phyloP scores from a whole-genome alignment of 108 stramenopile genomes.

The Cyclotella atomus region DNA sequence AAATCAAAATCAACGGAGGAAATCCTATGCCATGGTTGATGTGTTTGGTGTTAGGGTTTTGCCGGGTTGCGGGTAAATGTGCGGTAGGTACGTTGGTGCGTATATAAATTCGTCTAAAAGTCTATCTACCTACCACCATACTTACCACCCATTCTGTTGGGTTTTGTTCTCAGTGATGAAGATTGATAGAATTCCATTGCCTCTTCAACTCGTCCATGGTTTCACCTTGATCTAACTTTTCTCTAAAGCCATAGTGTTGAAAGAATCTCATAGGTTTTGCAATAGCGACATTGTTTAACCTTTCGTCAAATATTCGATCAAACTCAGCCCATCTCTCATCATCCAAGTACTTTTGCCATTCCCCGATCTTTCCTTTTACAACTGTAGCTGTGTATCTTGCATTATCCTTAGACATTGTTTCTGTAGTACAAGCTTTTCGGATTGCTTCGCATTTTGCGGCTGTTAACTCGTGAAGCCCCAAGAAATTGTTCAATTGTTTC shows the following conservation, averaged over 20 bases:
- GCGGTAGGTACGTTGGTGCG: too few relatives aligned
- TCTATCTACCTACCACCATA: too few relatives aligned
- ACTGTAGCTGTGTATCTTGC: neutral
- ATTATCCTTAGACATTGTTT: slow-evolving; percentile 2
- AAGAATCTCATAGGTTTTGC: slow-evolving; percentile 26
- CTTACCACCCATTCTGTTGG: too few relatives aligned
- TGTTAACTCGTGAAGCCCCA: slow-evolving; percentile 17
- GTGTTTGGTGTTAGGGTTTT: too few relatives aligned
- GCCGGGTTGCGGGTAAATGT: too few relatives aligned
- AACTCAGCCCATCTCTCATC: slow-evolving; percentile 24
- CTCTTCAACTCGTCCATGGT: neutral
- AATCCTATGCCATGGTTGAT: too few relatives aligned
- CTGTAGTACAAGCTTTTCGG: neutral
- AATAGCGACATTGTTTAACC: slow-evolving; percentile 18
- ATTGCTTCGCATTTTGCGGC: slow-evolving; percentile 11
- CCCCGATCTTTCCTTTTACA: slow-evolving; percentile 24
- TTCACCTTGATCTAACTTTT: neutral
- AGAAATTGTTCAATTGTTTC: slow-evolving; percentile 19
- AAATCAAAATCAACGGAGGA: too few relatives aligned
- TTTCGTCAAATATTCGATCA: slow-evolving; percentile 26
- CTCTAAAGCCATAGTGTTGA: slow-evolving; percentile 11
- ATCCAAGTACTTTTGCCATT: slow-evolving; percentile 30
- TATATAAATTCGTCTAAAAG: too few relatives aligned
- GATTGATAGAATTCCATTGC: slow-evolving; percentile 7
- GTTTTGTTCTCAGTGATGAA: neutral